These are phyloP conservation scores for Salicornia ramosissima DNA, from an alignment of 148 eudicot species.

Conservation along the genomic window DNA sequence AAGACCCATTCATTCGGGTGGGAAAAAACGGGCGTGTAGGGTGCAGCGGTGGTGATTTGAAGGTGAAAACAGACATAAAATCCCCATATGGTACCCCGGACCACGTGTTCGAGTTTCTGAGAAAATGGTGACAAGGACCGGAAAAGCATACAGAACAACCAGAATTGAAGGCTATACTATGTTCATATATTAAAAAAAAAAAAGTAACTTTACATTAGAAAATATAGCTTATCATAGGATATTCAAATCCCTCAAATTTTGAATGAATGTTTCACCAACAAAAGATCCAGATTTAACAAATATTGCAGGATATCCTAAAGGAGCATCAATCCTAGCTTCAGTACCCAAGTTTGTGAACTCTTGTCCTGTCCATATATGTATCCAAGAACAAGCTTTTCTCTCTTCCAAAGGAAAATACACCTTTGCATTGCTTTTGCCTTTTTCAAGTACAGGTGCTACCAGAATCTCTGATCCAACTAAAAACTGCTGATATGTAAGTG, in stretches of 20 bases:
- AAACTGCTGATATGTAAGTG: constrained; percentile 77
- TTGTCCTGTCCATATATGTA: constrained; percentile 86
- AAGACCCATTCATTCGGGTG: no score
- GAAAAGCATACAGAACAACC: no score
- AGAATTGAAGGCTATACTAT: no score
- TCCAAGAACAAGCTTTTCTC: constrained; percentile 63
- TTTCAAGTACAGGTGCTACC: constrained; percentile 86
- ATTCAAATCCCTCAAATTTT: constrained; percentile 45
- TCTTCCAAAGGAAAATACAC: constrained; percentile 83
- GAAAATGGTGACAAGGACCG: no score
- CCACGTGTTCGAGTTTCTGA: no score
- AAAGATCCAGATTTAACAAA: constrained; percentile 72
- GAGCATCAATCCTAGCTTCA: constrained; percentile 72
- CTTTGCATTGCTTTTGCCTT: constrained; percentile 57
- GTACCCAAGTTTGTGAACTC: constrained; percentile 48
- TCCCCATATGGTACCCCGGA: no score
- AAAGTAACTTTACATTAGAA: constrained; percentile 1
- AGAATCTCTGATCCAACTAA: constrained; percentile 84
- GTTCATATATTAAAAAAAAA: no score
- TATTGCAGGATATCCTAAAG: constrained; percentile 79
- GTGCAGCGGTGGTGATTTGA: no score
- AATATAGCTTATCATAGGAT: constrained; percentile 21
- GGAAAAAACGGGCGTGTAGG: no score
- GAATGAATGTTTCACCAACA: constrained; percentile 65
- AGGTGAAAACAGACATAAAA: no score